phyloP scores from a whole-genome alignment of 257 asterid species.

The Ligustrum vulgare region DNA sequence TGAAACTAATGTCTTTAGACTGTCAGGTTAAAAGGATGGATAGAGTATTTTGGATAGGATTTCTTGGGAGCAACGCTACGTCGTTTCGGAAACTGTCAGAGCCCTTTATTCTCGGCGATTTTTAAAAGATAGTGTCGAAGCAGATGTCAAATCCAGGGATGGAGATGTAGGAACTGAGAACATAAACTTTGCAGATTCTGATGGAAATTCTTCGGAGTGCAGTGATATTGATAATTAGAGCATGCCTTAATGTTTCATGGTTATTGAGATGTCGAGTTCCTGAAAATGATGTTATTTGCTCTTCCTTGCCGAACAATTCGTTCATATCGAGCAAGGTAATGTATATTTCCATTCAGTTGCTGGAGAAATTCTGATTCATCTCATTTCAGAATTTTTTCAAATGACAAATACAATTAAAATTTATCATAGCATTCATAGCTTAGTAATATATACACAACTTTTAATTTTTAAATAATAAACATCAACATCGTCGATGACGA shows the following conservation, averaged over 20 bases:
- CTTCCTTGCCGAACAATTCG: too few species aligned
- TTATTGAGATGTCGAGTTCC: too few species aligned
- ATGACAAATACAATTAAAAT: too few species aligned
- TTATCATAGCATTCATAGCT: too few species aligned
- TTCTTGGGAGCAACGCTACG: slow-evolving; percentile 60
- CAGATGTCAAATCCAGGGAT: slow-evolving; percentile 28
- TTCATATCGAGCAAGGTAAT: too few species aligned
- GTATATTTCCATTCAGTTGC: too few species aligned
- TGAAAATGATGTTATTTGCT: too few species aligned
- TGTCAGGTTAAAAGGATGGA: slow-evolving; percentile 66
- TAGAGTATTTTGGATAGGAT: slow-evolving; percentile 71
- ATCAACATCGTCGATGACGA: too few species aligned
- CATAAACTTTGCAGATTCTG: slow-evolving; percentile 33
- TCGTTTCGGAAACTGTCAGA: slow-evolving; percentile 68
- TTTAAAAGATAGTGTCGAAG: slow-evolving; percentile 49
- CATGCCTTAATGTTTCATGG: not conserved
- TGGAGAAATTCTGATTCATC: too few species aligned
- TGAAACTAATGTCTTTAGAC: slow-evolving; percentile 54
- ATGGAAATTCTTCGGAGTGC: slow-evolving; percentile 36
- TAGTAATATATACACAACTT: too few species aligned
- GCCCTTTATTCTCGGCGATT: slow-evolving; percentile 64
- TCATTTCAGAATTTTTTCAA: too few species aligned
- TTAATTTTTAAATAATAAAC: too few species aligned
- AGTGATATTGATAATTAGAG: slow-evolving; percentile 26
- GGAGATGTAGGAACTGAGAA: slow-evolving; percentile 30